A percentile compares a stretch with the other conserved stretches of the same genome.
Evolutionary conservation across 2,329 filamentous ascomycete genomes (phyloP).

Genomic region (Talaromyces marneffei): DNA sequence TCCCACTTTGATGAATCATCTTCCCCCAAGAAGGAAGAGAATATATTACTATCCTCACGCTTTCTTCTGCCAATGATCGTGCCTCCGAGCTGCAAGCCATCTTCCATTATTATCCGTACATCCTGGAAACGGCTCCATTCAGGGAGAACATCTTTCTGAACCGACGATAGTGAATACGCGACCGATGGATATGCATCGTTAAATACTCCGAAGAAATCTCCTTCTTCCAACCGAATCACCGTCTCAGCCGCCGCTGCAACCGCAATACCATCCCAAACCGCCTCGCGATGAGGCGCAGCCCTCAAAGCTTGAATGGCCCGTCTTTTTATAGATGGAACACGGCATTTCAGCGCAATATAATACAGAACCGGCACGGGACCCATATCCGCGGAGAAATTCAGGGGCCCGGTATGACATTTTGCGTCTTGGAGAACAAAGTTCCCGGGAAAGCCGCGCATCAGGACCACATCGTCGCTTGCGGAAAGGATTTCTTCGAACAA

Average conservation of each 20-base stretch:
- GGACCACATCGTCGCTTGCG: not conserved
- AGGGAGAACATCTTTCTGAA: not conserved
- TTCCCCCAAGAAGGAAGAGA: not conserved
- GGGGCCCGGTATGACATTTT: constrained; percentile 2
- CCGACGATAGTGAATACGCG: not conserved
- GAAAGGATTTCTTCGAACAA: constrained; percentile 1
- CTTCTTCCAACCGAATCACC: constrained; percentile 8
- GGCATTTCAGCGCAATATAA: constrained; percentile 12
- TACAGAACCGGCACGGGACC: constrained; percentile 8
- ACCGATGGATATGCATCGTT: not conserved
- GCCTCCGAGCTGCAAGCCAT: constrained; percentile 2
- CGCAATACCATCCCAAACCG: constrained; percentile 10
- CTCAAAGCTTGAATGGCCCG: not conserved
- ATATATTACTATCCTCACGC: not conserved
- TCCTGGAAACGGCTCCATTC: constrained; percentile 5
- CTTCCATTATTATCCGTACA: constrained; percentile 7
- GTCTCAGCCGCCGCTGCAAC: constrained; percentile 8
- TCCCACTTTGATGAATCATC: not conserved
- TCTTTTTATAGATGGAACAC: not conserved
- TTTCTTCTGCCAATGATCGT: constrained; percentile 1
- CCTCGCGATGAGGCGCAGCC: constrained; percentile 11
- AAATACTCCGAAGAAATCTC: not conserved
- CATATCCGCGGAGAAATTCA: constrained; percentile 11
- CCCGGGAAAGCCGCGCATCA: constrained; percentile 1
- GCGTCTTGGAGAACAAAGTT: not conserved